Percentiles rank a stretch among this genome's conserved stretches.
These are phyloP conservation scores for Yarrowia yakushimensis DNA, from an alignment of 805 yeast species.

Conservation along the genomic window DNA sequence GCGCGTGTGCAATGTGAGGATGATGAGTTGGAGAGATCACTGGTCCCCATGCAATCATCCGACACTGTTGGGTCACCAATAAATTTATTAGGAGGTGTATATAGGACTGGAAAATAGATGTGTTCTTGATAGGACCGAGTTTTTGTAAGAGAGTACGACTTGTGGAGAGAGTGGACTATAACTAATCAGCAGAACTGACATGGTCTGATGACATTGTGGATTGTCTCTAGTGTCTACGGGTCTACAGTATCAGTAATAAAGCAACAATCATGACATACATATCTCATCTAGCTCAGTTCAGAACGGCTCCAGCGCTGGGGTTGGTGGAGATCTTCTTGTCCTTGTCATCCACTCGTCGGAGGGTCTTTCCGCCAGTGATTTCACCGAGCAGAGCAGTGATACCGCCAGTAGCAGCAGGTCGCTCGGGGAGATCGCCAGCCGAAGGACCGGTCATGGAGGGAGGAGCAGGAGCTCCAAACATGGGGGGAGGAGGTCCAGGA, in stretches of 20 bases:
- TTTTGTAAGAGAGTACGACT: no score
- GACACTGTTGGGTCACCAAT: not conserved
- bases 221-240: no score
- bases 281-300: not conserved
- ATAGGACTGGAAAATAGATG: not conserved
- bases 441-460: constrained; percentile 36
- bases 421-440: constrained; percentile 28
- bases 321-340: constrained; percentile 33
- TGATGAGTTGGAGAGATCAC: no score
- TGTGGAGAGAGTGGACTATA: no score
- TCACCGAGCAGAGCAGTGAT: constrained; percentile 36
- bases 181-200: no score
- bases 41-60: not conserved
- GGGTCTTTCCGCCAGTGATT: constrained; percentile 36
- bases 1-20: not conserved
- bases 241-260: not conserved
- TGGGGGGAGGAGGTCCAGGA: constrained; percentile 39
- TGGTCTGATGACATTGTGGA: no score
- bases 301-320: constrained; percentile 22
- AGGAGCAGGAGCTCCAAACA: constrained; percentile 39
- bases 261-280: not conserved
- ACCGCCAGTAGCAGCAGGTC: constrained; percentile 34
- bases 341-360: constrained; percentile 36
- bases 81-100: not conserved
- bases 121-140: not conserved